Evolutionary conservation across 1,139 yeast species (phyloP).

Genomic region (Kodamaea alishanica): DNA sequence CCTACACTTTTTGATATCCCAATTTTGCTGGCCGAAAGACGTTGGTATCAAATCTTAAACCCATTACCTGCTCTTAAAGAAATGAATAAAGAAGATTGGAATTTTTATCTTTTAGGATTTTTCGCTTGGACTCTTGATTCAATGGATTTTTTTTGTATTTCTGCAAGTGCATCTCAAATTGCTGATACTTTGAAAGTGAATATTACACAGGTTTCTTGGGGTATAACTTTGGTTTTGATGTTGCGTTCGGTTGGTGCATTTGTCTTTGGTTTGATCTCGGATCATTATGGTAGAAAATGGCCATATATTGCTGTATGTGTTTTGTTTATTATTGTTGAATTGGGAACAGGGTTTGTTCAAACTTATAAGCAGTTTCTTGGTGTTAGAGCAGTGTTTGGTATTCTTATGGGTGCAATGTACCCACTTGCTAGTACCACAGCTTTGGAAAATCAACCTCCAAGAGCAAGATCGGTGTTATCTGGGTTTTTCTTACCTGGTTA

Average conservation of each 20-base stretch:
- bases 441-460: conserved; percentile 62
- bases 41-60: conserved; percentile 32
- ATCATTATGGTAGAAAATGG: conserved; percentile 70
- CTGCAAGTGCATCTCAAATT: conserved; percentile 54
- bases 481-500: conserved; percentile 73
- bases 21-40: conserved; percentile 9
- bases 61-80: conserved; percentile 51
- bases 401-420: conserved; percentile 69
- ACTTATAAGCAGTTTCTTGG: conserved; percentile 64
- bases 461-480: conserved; percentile 59
- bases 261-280: conserved; percentile 63
- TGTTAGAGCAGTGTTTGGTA: conserved; percentile 66
- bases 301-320: conserved; percentile 56
- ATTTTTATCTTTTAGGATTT: conserved; percentile 60
- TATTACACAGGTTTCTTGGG: conserved; percentile 67
- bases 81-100: conserved; percentile 53
- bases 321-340: conserved; percentile 55
- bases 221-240: conserved; percentile 76
- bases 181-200: conserved; percentile 50
- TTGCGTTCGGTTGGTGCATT: conserved; percentile 76
- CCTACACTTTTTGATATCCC: conserved; percentile 17
- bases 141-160: conserved; percentile 69
- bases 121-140: conserved; percentile 81
- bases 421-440: conserved; percentile 69
- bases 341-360: conserved; percentile 69